Evolutionary conservation across 2,329 filamentous ascomycete genomes (phyloP), one percentile per base, ranked within the genome.

Genomic region (Alternaria sp.): DNA sequence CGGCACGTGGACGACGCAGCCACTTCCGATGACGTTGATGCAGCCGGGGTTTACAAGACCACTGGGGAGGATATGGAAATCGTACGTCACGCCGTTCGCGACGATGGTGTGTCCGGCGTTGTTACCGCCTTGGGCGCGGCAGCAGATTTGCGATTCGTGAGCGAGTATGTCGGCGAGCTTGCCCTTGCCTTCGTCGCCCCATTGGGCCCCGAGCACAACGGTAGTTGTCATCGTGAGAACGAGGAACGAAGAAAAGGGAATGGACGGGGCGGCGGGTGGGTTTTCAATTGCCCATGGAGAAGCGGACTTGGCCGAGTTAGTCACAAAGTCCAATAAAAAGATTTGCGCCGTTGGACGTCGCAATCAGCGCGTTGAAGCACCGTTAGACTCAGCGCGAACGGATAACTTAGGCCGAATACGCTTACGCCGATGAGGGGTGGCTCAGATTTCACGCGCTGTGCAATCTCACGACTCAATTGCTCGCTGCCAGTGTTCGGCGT

Each of bases 31-130:
- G 59, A 94, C 82, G 81, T 93, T 94, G 70, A 87, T 84, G 76
- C 87, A 91, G 44, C 82, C 81, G 7, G 90, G 89, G 74, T 90
- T 92, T 67, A 94, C 84, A 62, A 94, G 85, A 61, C 92, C 92
- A 57, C 87, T 91, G 25, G 77, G 75, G 27, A 79, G 73, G 67
- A 80, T 79, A 63, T 79, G 77, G 67, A 78, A 78, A 57, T 79
- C 77, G 70, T 79, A 79, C 25, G 84, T 86, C 68, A 82, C 68
- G 54, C 81, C 80, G 63, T 81, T 78, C 68, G 81, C 75, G 69
- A 80, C 77, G 56, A 80, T 80, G 55, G 78, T 80, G 65, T 80
- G 78, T 55, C 79, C 79, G 49, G 86, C 87, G 78, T 89, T 89
- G 78, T 89, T 87, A 53, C 87, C 87, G 57, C 86, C 86, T 67